A percentile compares a stretch with the other conserved stretches of the same genome.
Evolutionary conservation across 73 alveolate species (phyloP).

Genomic region (Uronychia binucleata): DNA sequence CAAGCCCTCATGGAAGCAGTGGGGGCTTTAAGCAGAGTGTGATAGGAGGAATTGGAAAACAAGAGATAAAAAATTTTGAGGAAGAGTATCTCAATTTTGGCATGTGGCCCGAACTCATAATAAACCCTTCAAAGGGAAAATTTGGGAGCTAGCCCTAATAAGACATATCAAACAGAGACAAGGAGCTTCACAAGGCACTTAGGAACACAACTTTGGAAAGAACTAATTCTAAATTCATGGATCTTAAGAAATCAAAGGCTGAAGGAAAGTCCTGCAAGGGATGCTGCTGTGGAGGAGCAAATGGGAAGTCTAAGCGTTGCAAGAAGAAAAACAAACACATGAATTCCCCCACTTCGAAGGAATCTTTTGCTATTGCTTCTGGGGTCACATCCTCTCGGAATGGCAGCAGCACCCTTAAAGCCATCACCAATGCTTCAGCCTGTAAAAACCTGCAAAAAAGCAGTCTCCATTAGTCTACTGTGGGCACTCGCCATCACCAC

Average conservation of each 20-base stretch:
- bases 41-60: background rate
- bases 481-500: background rate
- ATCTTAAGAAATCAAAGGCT: background rate
- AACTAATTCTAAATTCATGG: background rate
- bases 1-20: background rate
- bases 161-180: background rate
- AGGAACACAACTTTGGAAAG: background rate
- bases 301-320: background rate
- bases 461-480: background rate
- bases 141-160: background rate
- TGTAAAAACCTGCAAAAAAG: background rate
- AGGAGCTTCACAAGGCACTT: background rate
- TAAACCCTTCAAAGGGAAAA: background rate
- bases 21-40: background rate
- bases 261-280: background rate
- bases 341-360: background rate
- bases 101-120: background rate
- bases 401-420: background rate
- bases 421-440: background rate
- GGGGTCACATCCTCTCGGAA: background rate
- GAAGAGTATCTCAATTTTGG: background rate
- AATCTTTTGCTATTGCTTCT: background rate
- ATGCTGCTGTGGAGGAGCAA: background rate
- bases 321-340: background rate
- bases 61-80: background rate